A percentile compares a stretch with the other conserved stretches of the same genome.
Evolutionary conservation across 768 basidiomycete genomes (phyloP).

Genomic region (Calocybe gangraenosa): DNA sequence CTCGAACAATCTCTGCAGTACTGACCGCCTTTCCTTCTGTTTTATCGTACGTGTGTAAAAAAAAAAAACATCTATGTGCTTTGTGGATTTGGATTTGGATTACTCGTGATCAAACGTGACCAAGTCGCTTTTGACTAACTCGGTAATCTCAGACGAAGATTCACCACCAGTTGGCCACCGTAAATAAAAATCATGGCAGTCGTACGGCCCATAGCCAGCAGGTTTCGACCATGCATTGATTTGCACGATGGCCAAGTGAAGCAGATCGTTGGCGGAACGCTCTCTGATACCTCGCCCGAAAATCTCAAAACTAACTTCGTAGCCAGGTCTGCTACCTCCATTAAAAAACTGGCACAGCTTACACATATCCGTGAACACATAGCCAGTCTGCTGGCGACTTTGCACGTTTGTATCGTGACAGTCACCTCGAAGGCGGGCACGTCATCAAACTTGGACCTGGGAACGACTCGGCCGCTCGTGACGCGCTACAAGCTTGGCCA

Average conservation of each 20-base stretch:
- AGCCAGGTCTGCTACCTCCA: constrained; percentile 55
- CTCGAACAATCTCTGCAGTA: constrained; percentile 79
- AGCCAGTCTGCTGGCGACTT: constrained; percentile 80
- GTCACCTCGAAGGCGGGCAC: constrained; percentile 82
- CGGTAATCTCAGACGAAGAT: too few species aligned
- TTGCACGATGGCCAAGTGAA: constrained; percentile 95
- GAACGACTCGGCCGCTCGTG: constrained; percentile 85
- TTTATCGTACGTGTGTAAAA: too few species aligned
- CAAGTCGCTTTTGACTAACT: too few species aligned
- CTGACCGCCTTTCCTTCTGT: too few species aligned
- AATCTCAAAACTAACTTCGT: constrained; percentile 86
- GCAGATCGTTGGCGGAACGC: constrained; percentile 95
- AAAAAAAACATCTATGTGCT: too few species aligned
- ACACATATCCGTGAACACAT: constrained; percentile 1
- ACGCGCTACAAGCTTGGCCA: constrained; percentile 83
- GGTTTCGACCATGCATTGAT: constrained; percentile 94
- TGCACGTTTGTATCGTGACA: constrained; percentile 67
- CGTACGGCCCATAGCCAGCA: constrained; percentile 20
- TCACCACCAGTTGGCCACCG: too few species aligned
- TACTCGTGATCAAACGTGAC: too few species aligned
- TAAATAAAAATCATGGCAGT: too few species aligned
- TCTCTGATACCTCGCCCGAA: constrained; percentile 62
- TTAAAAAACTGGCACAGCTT: too few species aligned
- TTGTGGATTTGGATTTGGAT: too few species aligned
- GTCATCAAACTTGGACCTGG: constrained; percentile 92